These are phyloP conservation scores for Striga asiatica DNA, from an alignment of 257 asterid species.

Conservation along the genomic window DNA sequence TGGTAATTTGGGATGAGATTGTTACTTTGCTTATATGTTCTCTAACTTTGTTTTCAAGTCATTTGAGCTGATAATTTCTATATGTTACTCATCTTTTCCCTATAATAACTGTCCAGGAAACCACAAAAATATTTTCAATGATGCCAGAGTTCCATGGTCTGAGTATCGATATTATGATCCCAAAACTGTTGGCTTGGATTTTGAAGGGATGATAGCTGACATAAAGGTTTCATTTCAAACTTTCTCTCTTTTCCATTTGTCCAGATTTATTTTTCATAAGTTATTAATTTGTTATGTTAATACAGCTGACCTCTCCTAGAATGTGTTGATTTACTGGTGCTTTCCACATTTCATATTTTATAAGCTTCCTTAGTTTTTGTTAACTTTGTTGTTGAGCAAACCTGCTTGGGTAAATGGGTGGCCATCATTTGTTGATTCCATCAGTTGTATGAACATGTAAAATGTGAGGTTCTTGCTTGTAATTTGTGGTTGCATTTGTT, in stretches of 20 bases:
- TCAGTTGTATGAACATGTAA: background rate
- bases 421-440: conserved; percentile 6
- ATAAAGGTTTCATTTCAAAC: conserved; percentile 59
- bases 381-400: conserved; percentile 6
- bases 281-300: conserved; percentile 2
- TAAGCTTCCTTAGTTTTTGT: background rate
- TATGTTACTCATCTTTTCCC: background rate
- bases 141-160: conserved; percentile 92
- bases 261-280: background rate
- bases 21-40: background rate
- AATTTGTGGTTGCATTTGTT: background rate
- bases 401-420: too few species aligned
- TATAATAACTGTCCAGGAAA: conserved; percentile 46
- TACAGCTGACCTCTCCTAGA: background rate
- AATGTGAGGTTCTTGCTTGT: background rate
- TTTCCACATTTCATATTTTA: background rate
- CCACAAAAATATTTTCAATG: conserved; percentile 89
- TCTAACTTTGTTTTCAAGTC: background rate
- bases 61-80: background rate
- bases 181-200: conserved; percentile 87
- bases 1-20: background rate
- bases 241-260: conserved; percentile 8
- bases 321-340: background rate
- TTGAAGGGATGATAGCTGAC: conserved; percentile 91
- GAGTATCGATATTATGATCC: conserved; percentile 94